These are phyloP conservation scores for Boletus patriciae DNA, from an alignment of 768 basidiomycete species.

Conservation along the genomic window DNA sequence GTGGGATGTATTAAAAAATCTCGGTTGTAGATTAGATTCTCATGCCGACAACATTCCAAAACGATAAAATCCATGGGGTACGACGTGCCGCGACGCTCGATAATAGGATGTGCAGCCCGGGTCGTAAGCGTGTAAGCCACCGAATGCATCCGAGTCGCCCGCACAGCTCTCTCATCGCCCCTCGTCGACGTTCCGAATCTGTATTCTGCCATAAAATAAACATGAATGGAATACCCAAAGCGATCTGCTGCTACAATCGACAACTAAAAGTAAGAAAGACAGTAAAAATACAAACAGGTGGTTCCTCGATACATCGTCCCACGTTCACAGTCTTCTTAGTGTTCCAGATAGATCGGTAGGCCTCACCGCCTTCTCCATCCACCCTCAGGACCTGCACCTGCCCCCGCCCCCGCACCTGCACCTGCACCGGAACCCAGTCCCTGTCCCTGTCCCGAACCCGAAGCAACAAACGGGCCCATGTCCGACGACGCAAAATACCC, in stretches of 20 bases:
- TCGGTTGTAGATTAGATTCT: too few species aligned
- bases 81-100: too few species aligned
- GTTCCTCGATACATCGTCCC: background rate
- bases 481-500: slow-evolving; percentile 24
- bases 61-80: too few species aligned
- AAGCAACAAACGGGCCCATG: slow-evolving; percentile 9
- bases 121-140: too few species aligned
- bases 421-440: too few species aligned
- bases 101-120: too few species aligned
- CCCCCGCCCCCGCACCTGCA: background rate
- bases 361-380: slow-evolving; percentile 18
- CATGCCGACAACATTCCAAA: too few species aligned
- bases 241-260: slow-evolving; percentile 1
- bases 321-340: background rate
- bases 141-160: too few species aligned
- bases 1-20: too few species aligned
- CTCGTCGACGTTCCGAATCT: too few species aligned
- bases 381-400: background rate
- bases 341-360: background rate
- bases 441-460: slow-evolving; percentile 8
- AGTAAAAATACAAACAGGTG: slow-evolving; percentile 7
- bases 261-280: background rate
- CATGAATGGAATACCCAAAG: background rate
- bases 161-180: too few species aligned
- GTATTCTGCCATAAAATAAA: background rate